Percentiles rank a stretch among this genome's conserved stretches.
phyloP scores from a whole-genome alignment of 352 stramenopile genomes.

The Globisporangium polare region DNA sequence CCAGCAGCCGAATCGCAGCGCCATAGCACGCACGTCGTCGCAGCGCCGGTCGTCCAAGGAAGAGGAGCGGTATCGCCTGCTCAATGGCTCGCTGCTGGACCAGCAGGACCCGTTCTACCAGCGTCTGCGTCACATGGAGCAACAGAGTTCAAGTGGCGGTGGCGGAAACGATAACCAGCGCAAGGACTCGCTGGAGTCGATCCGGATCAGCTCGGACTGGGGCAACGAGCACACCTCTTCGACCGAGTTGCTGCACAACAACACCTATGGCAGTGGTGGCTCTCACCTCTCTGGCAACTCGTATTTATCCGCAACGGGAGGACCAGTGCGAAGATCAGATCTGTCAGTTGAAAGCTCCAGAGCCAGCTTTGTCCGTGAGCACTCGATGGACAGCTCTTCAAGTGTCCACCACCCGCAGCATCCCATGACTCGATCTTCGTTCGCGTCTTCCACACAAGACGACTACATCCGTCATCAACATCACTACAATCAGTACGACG shows the following conservation, averaged over 20 bases:
- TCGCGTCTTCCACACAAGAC: constrained; percentile 11
- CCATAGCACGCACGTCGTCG: background rate
- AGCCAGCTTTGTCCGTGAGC: constrained; percentile 5
- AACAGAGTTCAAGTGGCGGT: background rate
- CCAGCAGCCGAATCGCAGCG: constrained; percentile 2
- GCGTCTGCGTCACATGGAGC: background rate
- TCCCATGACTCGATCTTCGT: constrained; percentile 1
- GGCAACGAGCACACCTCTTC: constrained; percentile 18
- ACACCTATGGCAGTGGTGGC: background rate
- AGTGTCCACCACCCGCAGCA: constrained; percentile 1
- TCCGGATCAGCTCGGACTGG: constrained; percentile 43
- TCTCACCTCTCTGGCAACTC: constrained; percentile 2
- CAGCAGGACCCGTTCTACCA: constrained; percentile 4
- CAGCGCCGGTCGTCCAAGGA: constrained; percentile 7
- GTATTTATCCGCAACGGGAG: background rate
- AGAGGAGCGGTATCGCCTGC: constrained; percentile 7
- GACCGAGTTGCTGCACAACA: constrained; percentile 1
- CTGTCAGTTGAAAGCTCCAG: constrained; percentile 3
- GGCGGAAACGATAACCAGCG: background rate
- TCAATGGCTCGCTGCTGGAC: constrained; percentile 6
- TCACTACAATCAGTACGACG: background rate
- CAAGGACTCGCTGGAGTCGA: constrained; percentile 31
- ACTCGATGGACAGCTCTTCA: constrained; percentile 6
- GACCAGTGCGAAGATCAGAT: constrained; percentile 8
- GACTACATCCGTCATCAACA: background rate